Percentiles rank a stretch among this genome's conserved stretches.
Evolutionary conservation across 1,284 basidiomycete species (phyloP).

Genomic region (Hemileia vastatrix): DNA sequence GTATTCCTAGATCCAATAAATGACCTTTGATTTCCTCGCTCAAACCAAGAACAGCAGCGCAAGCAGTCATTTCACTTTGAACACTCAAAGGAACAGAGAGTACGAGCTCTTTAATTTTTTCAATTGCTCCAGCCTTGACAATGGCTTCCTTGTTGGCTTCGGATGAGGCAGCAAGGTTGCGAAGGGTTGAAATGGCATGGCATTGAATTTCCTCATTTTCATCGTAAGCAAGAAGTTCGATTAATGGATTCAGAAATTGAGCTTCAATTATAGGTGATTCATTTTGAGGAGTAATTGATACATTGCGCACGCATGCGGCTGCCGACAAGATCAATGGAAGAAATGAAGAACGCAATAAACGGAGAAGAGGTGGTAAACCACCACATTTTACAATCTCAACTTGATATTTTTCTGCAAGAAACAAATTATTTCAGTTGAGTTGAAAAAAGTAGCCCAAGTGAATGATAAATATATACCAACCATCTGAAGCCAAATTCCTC

Average conservation of each 20-base stretch:
- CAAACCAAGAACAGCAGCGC: constrained; percentile 84
- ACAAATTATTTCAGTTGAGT: not conserved
- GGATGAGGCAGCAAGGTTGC: constrained; percentile 91
- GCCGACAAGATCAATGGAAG: constrained; percentile 97
- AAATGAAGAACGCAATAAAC: constrained; percentile 91
- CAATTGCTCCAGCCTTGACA: constrained; percentile 95
- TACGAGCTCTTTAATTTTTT: constrained; percentile 93
- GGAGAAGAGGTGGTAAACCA: constrained; percentile 81
- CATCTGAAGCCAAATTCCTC: constrained; percentile 93
- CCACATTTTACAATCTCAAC: constrained; percentile 96
- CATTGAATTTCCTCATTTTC: constrained; percentile 99
- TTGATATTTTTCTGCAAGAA: constrained; percentile 80
- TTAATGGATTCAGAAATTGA: constrained; percentile 89
- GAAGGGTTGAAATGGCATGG: constrained; percentile 96
- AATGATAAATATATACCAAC: constrained; percentile 48
- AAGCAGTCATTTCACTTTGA: constrained; percentile 99
- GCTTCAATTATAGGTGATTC: constrained; percentile 99
- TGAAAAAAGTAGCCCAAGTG: too few relatives aligned
- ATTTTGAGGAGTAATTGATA: constrained; percentile 96
- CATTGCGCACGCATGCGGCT: constrained; percentile 96
- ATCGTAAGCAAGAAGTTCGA: constrained; percentile 89
- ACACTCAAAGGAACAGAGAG: constrained; percentile 90
- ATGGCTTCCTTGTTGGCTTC: constrained; percentile 99
- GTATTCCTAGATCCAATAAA: constrained; percentile 94
- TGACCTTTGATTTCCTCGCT: constrained; percentile 92